Percentiles rank a stretch among this genome's conserved stretches.
These are phyloP conservation scores for Calonectria naviculata DNA, from an alignment of 2,329 filamentous ascomycete species.

Conservation along the genomic window DNA sequence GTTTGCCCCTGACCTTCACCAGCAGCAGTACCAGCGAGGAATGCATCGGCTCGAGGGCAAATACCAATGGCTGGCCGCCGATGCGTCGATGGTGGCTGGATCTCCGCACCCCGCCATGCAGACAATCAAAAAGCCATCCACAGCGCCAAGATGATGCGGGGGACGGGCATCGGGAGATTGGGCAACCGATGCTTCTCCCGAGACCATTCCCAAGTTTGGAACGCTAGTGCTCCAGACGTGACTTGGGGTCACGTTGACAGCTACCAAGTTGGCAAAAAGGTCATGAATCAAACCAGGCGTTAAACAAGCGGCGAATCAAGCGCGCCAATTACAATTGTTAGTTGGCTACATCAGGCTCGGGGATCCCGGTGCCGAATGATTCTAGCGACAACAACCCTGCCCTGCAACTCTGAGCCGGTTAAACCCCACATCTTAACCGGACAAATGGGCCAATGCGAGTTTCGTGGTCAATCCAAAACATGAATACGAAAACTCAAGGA, in stretches of 20 bases:
- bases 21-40: neutral
- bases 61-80: neutral
- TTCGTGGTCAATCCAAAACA: neutral
- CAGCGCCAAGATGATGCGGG: neutral
- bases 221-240: neutral
- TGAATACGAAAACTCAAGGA: neutral
- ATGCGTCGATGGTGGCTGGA: neutral
- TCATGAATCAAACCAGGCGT: neutral
- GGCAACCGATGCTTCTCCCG: neutral
- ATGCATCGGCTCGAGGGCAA: slow-evolving; percentile 9
- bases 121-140: neutral
- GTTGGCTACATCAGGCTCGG: neutral
- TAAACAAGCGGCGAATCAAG: neutral
- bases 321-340: neutral
- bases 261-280: neutral
- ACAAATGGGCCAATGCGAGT: neutral
- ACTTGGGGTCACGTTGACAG: neutral
- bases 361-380: neutral
- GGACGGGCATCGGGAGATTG: slow-evolving; percentile 14
- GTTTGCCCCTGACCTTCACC: neutral
- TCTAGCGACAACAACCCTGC: neutral
- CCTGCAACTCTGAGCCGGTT: neutral
- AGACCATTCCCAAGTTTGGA: neutral
- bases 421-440: neutral
- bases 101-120: neutral